Conservation (phyloP, 2,329 filamentous ascomycete genomes). For the Parasarocladium wereldwijsianum region DNA sequence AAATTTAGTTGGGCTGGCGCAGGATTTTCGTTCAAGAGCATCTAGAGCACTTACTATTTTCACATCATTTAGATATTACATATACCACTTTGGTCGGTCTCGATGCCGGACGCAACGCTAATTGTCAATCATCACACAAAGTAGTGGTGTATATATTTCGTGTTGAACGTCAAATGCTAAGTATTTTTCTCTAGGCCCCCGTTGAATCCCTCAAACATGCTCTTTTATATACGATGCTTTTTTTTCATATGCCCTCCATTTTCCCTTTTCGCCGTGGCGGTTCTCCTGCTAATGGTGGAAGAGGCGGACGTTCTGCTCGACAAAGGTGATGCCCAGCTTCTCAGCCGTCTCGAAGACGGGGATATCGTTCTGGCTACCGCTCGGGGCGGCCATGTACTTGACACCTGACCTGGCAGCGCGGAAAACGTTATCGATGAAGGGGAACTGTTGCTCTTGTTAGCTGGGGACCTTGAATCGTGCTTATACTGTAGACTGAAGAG, state of each 20-base stretch:
- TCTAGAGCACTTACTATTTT: no score
- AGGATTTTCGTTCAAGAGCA: no score
- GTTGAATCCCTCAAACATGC: no score
- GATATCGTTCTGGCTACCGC: slow-evolving; percentile 74
- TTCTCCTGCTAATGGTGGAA: slow-evolving; percentile 95
- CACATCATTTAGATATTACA: no score
- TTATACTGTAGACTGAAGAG: background rate
- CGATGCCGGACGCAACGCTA: no score
- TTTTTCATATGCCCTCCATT: slow-evolving; percentile 13
- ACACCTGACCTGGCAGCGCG: slow-evolving; percentile 74
- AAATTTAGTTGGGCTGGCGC: no score
- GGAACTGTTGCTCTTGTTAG: slow-evolving; percentile 49
- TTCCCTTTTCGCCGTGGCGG: slow-evolving; percentile 10
- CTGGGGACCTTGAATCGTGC: background rate
- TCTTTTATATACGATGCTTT: no score
- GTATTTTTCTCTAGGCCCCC: no score
- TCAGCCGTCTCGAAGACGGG: slow-evolving; percentile 80
- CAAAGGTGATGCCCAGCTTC: slow-evolving; percentile 82
- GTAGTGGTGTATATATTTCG: no score
- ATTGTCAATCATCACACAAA: no score
- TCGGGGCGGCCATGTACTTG: slow-evolving; percentile 91
- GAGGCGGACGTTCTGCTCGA: slow-evolving; percentile 84
- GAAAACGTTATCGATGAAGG: slow-evolving; percentile 97
- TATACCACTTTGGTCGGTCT: no score
- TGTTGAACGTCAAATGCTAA: no score